These are phyloP conservation scores for Scedosporium dehoogii DNA, from an alignment of 2,329 filamentous ascomycete genomes.

Conservation along the genomic window DNA sequence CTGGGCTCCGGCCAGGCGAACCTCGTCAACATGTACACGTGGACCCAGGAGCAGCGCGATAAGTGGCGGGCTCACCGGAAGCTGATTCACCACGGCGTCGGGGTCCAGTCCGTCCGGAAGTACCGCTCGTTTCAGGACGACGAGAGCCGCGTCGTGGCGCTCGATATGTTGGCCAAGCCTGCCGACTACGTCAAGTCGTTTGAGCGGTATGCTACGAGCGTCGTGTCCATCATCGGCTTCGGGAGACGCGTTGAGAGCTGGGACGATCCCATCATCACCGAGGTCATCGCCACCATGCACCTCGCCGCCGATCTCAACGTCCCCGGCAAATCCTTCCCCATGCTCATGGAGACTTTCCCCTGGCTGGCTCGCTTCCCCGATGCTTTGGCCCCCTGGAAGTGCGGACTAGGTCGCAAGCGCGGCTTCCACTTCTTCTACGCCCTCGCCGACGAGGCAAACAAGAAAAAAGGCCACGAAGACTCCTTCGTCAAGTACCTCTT, in stretches of 20 bases:
- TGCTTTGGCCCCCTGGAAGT: constrained; percentile 39
- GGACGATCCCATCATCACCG: constrained; percentile 47
- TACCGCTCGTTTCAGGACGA: constrained; percentile 15
- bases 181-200: constrained; percentile 14
- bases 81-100: constrained; percentile 14
- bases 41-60: constrained; percentile 16
- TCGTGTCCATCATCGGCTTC: constrained; percentile 46
- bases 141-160: constrained; percentile 16
- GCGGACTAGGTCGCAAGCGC: constrained; percentile 34
- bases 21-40: constrained; percentile 33
- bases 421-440: constrained; percentile 41
- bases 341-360: constrained; percentile 47
- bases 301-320: constrained; percentile 46
- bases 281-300: constrained; percentile 49
- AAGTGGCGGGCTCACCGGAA: constrained; percentile 8
- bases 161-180: constrained; percentile 16
- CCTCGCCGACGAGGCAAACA: constrained; percentile 36
- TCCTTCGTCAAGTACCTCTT: constrained; percentile 38
- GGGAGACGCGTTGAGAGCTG: constrained; percentile 39
- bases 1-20: constrained; percentile 32
- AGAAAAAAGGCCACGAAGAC: constrained; percentile 18
- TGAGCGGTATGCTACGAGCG: constrained; percentile 40
- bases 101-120: constrained; percentile 10
- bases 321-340: constrained; percentile 42
- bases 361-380: constrained; percentile 36